Percentiles rank a stretch among this genome's conserved stretches.
phyloP scores from a whole-genome alignment of 805 yeast species.

The Starmerella lactis-condensi region DNA sequence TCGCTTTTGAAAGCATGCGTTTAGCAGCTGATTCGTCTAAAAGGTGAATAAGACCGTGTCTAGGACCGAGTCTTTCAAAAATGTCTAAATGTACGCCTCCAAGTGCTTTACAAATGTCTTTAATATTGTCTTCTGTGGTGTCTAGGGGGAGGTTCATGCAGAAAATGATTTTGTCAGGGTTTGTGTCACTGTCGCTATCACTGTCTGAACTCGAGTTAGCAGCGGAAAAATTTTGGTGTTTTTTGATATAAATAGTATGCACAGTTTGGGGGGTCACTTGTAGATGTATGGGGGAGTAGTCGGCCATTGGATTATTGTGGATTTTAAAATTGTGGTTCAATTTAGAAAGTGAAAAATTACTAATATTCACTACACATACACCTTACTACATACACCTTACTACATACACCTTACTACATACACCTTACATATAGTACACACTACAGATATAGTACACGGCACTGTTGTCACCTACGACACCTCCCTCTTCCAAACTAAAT shows the following conservation, averaged over 20 bases:
- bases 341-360: too few species aligned
- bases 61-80: conserved; percentile 21
- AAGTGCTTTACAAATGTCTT: conserved; percentile 34
- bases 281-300: conserved; percentile 14
- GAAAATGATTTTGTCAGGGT: conserved; percentile 34
- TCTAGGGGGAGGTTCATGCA: conserved; percentile 56
- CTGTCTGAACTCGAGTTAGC: conserved; percentile 3
- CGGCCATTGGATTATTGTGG: too few species aligned
- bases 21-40: conserved; percentile 51
- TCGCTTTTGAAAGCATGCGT: conserved; percentile 46
- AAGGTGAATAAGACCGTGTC: conserved; percentile 48
- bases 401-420: too few species aligned
- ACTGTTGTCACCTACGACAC: too few species aligned
- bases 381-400: too few species aligned
- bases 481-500: too few species aligned
- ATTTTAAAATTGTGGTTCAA: too few species aligned
- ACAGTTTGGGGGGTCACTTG: conserved; percentile 7
- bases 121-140: conserved; percentile 35
- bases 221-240: conserved; percentile 8
- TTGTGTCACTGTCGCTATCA: conserved; percentile 4
- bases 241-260: conserved; percentile 17
- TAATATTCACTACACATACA: too few species aligned
- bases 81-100: conserved; percentile 27
- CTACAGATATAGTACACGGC: too few species aligned
- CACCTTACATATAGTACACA: too few species aligned